These are phyloP conservation scores for Rosa chinensis DNA, from an alignment of 306 rosid species.

Conservation along the genomic window DNA sequence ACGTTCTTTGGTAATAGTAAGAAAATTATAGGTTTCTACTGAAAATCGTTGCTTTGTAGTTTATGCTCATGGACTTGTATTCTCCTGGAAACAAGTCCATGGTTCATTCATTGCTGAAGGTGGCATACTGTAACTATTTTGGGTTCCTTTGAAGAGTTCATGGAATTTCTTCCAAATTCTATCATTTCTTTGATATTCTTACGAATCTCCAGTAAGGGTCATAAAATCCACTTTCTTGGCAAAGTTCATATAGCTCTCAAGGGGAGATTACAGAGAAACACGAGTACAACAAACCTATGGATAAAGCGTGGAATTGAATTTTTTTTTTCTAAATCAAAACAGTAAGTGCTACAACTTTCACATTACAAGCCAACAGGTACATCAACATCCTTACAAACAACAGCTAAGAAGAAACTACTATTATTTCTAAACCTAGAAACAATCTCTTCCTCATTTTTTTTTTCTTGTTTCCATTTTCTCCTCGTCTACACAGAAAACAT, in stretches of 20 bases:
- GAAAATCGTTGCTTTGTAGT: not conserved
- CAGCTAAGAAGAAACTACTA: conserved; percentile 24
- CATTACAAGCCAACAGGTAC: conserved; percentile 20
- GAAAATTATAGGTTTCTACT: too few relatives aligned
- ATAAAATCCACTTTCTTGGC: not conserved
- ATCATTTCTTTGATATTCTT: too few relatives aligned
- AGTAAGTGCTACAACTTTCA: conserved; percentile 10
- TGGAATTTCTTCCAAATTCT: too few relatives aligned
- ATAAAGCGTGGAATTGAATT: not conserved
- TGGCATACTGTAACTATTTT: not conserved
- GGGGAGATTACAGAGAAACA: too few relatives aligned
- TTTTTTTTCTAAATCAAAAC: not conserved
- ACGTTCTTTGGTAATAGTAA: too few relatives aligned
- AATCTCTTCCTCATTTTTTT: conserved; percentile 19
- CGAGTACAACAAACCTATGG: not conserved
- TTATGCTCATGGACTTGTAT: too few relatives aligned
- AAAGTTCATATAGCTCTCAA: not conserved
- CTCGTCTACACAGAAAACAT: conserved; percentile 21
- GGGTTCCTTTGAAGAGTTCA: too few relatives aligned
- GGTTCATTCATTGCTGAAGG: not conserved
- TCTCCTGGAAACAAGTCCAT: not conserved
- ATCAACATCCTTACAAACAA: conserved; percentile 11
- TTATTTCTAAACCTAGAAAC: conserved; percentile 33
- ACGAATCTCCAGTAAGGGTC: not conserved
- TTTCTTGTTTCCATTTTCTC: conserved; percentile 16